Base-by-base conservation (phyloP, 176 grass and related monocot species). In the Bromus sterilis region DNA sequence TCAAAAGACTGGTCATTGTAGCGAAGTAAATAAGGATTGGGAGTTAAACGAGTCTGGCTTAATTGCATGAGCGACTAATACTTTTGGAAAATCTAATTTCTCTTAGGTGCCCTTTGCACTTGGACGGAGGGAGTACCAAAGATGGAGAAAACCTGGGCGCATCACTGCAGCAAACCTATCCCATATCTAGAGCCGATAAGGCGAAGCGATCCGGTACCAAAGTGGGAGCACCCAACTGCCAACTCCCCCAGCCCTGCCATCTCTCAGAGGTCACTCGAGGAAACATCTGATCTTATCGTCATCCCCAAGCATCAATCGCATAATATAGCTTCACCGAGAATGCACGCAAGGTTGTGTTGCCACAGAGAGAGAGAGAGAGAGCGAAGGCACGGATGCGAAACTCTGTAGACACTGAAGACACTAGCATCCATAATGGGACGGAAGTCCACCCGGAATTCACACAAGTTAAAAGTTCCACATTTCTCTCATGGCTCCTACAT, bases 401-500 rank as follows among this genome's bases (percentile, higher is more conserved):
- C 41, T 73, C 30, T 44, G 24, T 59, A 68, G 66, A 82, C 68
- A 84, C 37, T 21, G 49, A 34, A 61, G 74, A 90, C 39, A 74
- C 79, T 83, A 90, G 48, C 51, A 83, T 73, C 28, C 58, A 66
- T 83, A 83, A 66, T 16, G 11, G 48, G 70, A 25, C 13, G 10
- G 15, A 86, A 82, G 32, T 59, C 25, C 66, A 83, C 20, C 23
- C n/a, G 36, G 36, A 12, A 49, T 42, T 68, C 68, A 35, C 74
- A 89, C 57, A 62, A 75, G 74, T 82, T 74, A 82, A 77, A 77
- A 77, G 32, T 68, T 74, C 24, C 44, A 83, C 83, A 79, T 39
- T 82, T 67, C 66, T 74, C 31, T n/a, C 56, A 68, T 20, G 61
- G 67, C 68, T 78, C 32, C 88, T 68, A 74, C 32, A 86, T 59